A percentile compares a stretch with the other conserved stretches of the same genome.
phyloP scores from a whole-genome alignment of 164 flowering plant species.

The Vitis amurensis region DNA sequence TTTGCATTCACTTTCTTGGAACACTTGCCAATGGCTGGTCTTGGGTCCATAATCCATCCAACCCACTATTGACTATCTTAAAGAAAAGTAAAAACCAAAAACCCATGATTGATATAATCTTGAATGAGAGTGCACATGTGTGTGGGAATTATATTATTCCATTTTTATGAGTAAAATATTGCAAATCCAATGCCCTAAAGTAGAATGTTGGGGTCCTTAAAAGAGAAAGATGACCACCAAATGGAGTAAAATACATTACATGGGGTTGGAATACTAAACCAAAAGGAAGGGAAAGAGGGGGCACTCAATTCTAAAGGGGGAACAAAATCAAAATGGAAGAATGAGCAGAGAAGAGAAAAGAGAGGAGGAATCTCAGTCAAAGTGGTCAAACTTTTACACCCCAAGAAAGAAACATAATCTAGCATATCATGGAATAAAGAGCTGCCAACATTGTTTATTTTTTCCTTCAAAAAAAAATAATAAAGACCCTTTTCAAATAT shows the following conservation, averaged over 20 bases:
- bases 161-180: background rate
- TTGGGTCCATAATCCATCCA: too few relatives aligned
- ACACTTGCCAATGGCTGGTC: too few relatives aligned
- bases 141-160: too few relatives aligned
- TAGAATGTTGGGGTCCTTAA: conserved; percentile 7
- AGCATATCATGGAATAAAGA: conserved; percentile 11
- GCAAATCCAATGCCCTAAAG: conserved; percentile 10
- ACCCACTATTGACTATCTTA: too few relatives aligned
- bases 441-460: conserved; percentile 10
- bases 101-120: too few relatives aligned
- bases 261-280: background rate
- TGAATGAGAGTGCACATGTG: too few relatives aligned
- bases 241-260: conserved; percentile 5
- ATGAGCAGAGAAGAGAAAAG: conserved; percentile 14
- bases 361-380: conserved; percentile 31
- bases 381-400: conserved; percentile 37
- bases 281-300: conserved; percentile 11
- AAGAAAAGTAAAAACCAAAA: too few relatives aligned
- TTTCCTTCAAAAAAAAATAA: background rate
- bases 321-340: conserved; percentile 33
- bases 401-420: conserved; percentile 12
- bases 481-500: background rate
- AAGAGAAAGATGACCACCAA: background rate
- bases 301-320: conserved; percentile 23
- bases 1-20: too few relatives aligned